Base-by-base conservation (phyloP, 2,329 filamentous ascomycete species). In the Botrytis medusae region DNA sequence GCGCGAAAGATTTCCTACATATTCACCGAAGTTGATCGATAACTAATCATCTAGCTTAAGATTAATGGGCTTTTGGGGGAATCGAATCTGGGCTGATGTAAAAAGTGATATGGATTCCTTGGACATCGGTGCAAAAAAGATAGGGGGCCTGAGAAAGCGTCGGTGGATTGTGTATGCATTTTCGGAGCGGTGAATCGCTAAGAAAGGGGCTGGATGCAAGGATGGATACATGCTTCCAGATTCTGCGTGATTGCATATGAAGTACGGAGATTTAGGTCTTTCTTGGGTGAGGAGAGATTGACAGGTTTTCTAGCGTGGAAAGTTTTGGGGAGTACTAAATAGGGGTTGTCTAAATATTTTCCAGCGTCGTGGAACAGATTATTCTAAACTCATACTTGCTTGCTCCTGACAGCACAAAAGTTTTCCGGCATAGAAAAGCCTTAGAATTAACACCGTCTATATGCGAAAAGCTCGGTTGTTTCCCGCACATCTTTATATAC, bases 91-190 rank as follows among this genome's bases (percentile, higher is more conserved):
- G 14, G 48, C 48, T 54, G 22, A 2, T 16, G 16, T 16, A 25
- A 3, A 16, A n/a, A 7, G 25, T 12, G 48, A n/a, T 14, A n/a
- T n/a, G 6, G 59, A 40, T 37, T 40, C n/a, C 25, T 25, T 29
- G 29, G 62, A 10, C 6, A 2, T 1, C 1, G 5, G 29, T n/a
- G 18, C 34, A 0, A 25, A 16, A 8, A 16, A 1, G 32, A n/a
- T 0, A 16, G 6, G 12, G 5, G 29, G 29, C 8, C 1, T 37
- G 62, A 65, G 12, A 7, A 14, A 6, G 29, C 1, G 20, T 34
- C 12, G 10, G 29, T 22, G 12, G 29, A 65, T 16, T 25, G 44
- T 2, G 10, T 25, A 32, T 2, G 10, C 0, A 8, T 25, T 44
- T 14, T 8, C 29, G 34, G 42, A 37, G 32, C 3, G 12, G 37